A percentile compares a stretch with the other conserved stretches of the same genome.
Conservation (phyloP, 1,284 basidiomycete species). For the Irpex rosettiformis region DNA sequence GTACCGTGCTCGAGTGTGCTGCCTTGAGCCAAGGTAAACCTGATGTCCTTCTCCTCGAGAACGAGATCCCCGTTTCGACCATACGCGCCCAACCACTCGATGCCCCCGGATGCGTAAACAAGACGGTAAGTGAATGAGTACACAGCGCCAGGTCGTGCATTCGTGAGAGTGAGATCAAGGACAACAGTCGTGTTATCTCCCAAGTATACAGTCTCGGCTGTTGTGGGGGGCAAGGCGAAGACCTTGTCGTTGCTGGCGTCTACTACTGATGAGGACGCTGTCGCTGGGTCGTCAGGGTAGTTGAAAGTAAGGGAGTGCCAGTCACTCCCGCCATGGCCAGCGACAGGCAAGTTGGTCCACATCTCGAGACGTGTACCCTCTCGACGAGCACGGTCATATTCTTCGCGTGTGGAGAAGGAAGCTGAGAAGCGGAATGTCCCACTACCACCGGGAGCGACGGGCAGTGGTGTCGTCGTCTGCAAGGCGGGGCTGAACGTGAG, state of each 20-base stretch:
- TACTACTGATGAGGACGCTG: constrained; percentile 4
- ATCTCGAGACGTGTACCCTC: constrained; percentile 26
- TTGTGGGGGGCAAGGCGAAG: neutral
- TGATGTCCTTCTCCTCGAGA: constrained; percentile 20
- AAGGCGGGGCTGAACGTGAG: constrained; percentile 16
- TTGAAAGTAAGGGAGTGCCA: constrained; percentile 26
- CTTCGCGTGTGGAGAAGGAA: constrained; percentile 22
- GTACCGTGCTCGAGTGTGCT: constrained; percentile 19
- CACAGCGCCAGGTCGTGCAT: constrained; percentile 9
- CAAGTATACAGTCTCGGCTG: neutral
- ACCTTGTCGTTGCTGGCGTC: neutral
- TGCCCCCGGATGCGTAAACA: constrained; percentile 24
- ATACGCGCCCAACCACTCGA: constrained; percentile 28
- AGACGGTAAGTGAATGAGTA: constrained; percentile 32
- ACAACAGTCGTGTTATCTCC: constrained; percentile 5
- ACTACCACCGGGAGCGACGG: constrained; percentile 7
- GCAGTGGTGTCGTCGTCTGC: constrained; percentile 10
- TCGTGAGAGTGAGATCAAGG: constrained; percentile 11
- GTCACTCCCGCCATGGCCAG: constrained; percentile 14
- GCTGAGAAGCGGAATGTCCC: constrained; percentile 25
- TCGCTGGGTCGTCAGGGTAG: constrained; percentile 7
- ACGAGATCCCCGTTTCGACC: constrained; percentile 24
- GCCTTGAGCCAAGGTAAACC: constrained; percentile 18
- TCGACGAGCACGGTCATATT: constrained; percentile 19
- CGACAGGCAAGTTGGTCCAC: constrained; percentile 28